These are phyloP conservation scores for Clathrospora elynae DNA, from an alignment of 2,329 filamentous ascomycete species.

Conservation along the genomic window DNA sequence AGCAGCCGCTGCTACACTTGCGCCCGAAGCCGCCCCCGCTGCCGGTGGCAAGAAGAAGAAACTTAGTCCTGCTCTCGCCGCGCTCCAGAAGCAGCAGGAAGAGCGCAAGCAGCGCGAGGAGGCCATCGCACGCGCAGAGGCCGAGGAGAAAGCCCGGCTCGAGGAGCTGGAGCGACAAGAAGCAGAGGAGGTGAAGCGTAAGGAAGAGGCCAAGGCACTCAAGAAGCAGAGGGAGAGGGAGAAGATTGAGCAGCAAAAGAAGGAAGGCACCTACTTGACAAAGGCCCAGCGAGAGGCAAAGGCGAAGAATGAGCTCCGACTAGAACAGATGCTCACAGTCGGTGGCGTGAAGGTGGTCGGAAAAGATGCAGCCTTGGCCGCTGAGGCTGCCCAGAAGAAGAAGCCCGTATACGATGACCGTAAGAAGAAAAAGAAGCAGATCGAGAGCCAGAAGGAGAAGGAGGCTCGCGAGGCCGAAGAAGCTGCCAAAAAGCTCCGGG, in stretches of 20 bases:
- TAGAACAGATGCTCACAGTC: slow-evolving; percentile 83
- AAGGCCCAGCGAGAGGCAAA: slow-evolving; percentile 86
- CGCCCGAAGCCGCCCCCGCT: slow-evolving; percentile 42
- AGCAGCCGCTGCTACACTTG: slow-evolving; percentile 34
- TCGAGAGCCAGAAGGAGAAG: slow-evolving; percentile 57
- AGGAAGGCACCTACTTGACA: slow-evolving; percentile 83
- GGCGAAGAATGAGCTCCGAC: slow-evolving; percentile 74
- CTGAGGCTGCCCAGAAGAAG: slow-evolving; percentile 74
- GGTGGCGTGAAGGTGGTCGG: slow-evolving; percentile 71
- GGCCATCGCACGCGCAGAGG: slow-evolving; percentile 62
- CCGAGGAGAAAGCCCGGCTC: slow-evolving; percentile 67
- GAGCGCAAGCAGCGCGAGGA: slow-evolving; percentile 70
- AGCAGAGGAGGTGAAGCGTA: slow-evolving; percentile 70
- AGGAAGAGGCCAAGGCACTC: slow-evolving; percentile 72
- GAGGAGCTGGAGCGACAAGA: slow-evolving; percentile 69
- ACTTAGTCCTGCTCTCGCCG: slow-evolving; percentile 72
- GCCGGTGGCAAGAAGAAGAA: slow-evolving; percentile 84
- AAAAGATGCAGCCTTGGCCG: slow-evolving; percentile 57
- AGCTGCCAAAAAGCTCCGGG: slow-evolving; percentile 60
- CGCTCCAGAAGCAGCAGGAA: slow-evolving; percentile 83
- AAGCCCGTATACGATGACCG: slow-evolving; percentile 74
- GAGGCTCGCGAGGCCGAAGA: slow-evolving; percentile 58
- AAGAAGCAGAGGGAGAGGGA: slow-evolving; percentile 90
- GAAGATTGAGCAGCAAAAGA: slow-evolving; percentile 84
- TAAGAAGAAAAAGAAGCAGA: slow-evolving; percentile 74